Evolutionary conservation across 805 yeast genomes (phyloP).

Genomic region (Candida sanyiensis): DNA sequence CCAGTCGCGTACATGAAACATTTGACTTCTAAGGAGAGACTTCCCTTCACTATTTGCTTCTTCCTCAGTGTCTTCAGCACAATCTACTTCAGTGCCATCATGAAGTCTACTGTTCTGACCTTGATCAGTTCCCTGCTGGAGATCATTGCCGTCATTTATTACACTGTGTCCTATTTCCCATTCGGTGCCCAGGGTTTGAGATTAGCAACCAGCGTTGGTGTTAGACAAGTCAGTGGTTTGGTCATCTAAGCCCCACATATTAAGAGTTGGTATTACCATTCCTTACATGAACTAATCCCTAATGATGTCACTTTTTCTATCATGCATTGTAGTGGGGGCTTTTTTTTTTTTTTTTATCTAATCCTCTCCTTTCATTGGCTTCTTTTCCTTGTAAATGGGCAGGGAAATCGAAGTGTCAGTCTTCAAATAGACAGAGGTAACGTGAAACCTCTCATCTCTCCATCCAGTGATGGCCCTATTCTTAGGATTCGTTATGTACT

Average conservation of each 20-base stretch:
- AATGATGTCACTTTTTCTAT: too few relatives aligned
- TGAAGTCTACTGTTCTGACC: conserved; percentile 68
- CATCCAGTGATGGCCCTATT: conserved; percentile 45
- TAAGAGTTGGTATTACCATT: not conserved
- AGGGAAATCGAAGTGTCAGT: conserved; percentile 62
- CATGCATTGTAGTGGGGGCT: not conserved
- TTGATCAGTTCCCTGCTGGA: conserved; percentile 71
- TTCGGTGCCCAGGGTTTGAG: conserved; percentile 79
- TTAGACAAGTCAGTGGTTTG: conserved; percentile 35
- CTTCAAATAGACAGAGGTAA: conserved; percentile 53
- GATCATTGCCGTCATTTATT: conserved; percentile 81
- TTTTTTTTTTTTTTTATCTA: too few relatives aligned
- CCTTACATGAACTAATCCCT: not conserved
- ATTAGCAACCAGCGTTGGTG: conserved; percentile 51
- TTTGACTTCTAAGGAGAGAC: conserved; percentile 64
- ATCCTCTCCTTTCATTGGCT: not conserved
- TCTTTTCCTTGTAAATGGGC: conserved; percentile 38
- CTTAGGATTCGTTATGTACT: conserved; percentile 40
- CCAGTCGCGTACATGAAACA: conserved; percentile 77
- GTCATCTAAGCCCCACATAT: conserved; percentile 7
- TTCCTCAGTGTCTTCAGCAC: conserved; percentile 78
- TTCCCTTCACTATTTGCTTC: conserved; percentile 76
- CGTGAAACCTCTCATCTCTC: conserved; percentile 44
- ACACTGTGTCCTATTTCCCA: conserved; percentile 90
- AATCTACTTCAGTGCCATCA: conserved; percentile 64